These are phyloP conservation scores for Sclerotinia minor DNA, from an alignment of 2,329 filamentous ascomycete species.

Conservation along the genomic window DNA sequence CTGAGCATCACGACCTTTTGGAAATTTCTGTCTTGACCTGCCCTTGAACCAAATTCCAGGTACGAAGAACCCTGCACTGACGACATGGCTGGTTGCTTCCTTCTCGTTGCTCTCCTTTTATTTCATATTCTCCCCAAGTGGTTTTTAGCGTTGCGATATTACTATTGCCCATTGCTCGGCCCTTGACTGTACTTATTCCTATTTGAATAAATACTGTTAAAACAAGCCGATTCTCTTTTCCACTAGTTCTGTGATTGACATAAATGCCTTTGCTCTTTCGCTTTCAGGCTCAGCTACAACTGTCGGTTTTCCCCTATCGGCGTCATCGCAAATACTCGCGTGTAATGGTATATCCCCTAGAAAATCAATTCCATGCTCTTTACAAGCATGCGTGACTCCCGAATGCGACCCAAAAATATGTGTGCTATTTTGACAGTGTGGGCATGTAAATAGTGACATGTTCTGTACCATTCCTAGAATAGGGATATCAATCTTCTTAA, in stretches of 20 bases:
- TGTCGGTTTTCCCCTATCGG: slow-evolving; percentile 83
- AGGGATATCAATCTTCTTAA: slow-evolving; percentile 72
- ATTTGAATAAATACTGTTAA: not conserved
- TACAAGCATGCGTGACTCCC: slow-evolving; percentile 67
- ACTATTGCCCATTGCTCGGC: not conserved
- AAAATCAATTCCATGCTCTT: slow-evolving; percentile 72
- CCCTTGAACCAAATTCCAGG: slow-evolving; percentile 19
- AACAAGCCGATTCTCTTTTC: slow-evolving; percentile 37
- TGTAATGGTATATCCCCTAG: slow-evolving; percentile 89
- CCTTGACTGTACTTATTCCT: not conserved
- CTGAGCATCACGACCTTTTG: slow-evolving; percentile 12
- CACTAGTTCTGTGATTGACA: slow-evolving; percentile 63
- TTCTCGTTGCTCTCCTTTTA: not conserved
- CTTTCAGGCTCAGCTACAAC: slow-evolving; percentile 84
- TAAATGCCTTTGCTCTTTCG: slow-evolving; percentile 69
- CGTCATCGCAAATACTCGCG: slow-evolving; percentile 81
- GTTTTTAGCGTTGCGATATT: not conserved
- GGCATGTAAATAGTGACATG: slow-evolving; percentile 83
- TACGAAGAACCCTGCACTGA: slow-evolving; percentile 13
- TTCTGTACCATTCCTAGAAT: slow-evolving; percentile 88
- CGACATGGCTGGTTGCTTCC: not conserved
- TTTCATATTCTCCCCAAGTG: not conserved
- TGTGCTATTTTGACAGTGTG: slow-evolving; percentile 71
- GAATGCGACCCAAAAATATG: slow-evolving; percentile 71
- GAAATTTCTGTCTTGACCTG: slow-evolving; percentile 8